phyloP scores from a whole-genome alignment of 805 yeast genomes.

The Dipodascopsis tothii region DNA sequence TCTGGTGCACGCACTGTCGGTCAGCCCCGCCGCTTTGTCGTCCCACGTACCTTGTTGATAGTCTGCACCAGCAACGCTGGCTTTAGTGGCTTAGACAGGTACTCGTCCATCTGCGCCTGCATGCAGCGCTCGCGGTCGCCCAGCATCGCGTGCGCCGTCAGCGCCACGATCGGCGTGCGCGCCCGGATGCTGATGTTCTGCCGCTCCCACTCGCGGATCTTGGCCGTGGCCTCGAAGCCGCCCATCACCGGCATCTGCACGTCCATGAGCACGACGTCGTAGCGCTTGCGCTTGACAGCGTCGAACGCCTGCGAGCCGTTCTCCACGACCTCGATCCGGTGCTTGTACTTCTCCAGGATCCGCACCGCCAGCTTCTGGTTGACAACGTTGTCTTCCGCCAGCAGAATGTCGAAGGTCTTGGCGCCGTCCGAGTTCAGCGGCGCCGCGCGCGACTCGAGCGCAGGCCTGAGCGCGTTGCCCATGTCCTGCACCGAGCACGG shows the following conservation, averaged over 20 bases:
- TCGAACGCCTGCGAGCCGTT: conserved; percentile 79
- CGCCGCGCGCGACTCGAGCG: conserved; percentile 72
- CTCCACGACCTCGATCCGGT: conserved; percentile 74
- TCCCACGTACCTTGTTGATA: conserved; percentile 45
- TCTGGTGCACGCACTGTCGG: conserved; percentile 14
- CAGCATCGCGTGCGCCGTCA: conserved; percentile 90
- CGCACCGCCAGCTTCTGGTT: conserved; percentile 82
- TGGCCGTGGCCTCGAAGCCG: conserved; percentile 84
- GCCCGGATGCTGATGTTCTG: conserved; percentile 65
- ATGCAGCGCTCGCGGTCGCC: conserved; percentile 83
- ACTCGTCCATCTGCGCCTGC: conserved; percentile 89
- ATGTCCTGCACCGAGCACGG: conserved; percentile 77
- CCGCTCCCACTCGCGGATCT: conserved; percentile 81
- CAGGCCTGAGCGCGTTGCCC: conserved; percentile 78
- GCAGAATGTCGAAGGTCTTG: conserved; percentile 60
- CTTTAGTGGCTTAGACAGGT: conserved; percentile 78
- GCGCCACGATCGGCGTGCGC: conserved; percentile 79
- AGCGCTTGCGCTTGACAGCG: conserved; percentile 57
- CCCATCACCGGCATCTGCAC: conserved; percentile 96
- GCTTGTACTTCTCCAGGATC: conserved; percentile 79
- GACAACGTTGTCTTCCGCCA: conserved; percentile 82
- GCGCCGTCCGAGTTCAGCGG: conserved; percentile 76
- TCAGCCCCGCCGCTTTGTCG: background rate
- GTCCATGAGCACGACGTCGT: conserved; percentile 83
- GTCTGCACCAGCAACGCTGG: conserved; percentile 79